Conservation (phyloP, 2,329 filamentous ascomycete species). For the Amphichorda felina region DNA sequence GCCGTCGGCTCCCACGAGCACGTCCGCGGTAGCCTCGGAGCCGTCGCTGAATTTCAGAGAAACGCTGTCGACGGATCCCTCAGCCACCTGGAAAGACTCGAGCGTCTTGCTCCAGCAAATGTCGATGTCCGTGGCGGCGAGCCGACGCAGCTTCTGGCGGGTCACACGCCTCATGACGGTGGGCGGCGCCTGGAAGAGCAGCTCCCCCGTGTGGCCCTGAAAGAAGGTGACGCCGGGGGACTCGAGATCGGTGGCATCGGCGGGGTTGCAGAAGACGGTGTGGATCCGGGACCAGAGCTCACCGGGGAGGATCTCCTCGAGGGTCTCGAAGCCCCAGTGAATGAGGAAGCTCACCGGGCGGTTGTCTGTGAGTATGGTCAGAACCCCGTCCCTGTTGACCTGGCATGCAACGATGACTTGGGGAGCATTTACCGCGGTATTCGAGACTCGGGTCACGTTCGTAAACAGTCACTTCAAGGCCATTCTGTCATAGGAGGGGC, state of each 20-base stretch:
- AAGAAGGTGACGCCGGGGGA: conserved; percentile 4
- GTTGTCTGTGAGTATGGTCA: no score
- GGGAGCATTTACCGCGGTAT: no score
- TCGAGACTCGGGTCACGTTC: no score
- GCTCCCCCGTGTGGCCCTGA: conserved; percentile 3
- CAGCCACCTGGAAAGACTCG: not conserved
- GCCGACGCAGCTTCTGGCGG: conserved; percentile 2
- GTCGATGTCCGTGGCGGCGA: conserved; percentile 1
- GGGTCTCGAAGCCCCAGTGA: conserved; percentile 4
- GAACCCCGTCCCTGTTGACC: no score
- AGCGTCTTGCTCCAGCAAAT: conserved; percentile 1
- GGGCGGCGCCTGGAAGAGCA: conserved; percentile 2
- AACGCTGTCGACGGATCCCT: no score
- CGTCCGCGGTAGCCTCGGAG: no score
- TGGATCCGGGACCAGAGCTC: conserved; percentile 3
- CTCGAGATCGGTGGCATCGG: not conserved
- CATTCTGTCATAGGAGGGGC: no score
- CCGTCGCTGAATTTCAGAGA: no score
- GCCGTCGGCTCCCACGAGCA: no score
- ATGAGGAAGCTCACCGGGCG: conserved; percentile 5
- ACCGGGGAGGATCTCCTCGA: conserved; percentile 1
- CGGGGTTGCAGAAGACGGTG: conserved; percentile 3
- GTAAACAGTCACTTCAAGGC: no score
- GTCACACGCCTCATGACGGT: conserved; percentile 1
- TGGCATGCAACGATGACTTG: no score